Conservation (phyloP, 2,329 filamentous ascomycete species). For the Xylariaceae sp. region DNA sequence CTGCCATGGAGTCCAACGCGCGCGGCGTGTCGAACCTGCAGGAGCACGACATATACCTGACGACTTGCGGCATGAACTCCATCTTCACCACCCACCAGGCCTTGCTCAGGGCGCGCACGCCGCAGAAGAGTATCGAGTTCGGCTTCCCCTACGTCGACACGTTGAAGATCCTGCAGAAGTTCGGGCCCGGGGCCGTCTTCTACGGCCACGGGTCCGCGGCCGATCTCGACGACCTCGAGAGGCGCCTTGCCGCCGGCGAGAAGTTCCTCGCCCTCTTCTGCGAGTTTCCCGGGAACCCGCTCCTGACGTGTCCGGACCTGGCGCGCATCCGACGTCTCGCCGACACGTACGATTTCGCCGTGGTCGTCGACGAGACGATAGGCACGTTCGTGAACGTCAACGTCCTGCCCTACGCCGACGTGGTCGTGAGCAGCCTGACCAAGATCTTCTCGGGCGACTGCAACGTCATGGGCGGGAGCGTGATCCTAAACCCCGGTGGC, state of each 20-base stretch:
- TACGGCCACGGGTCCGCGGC: conserved; percentile 73
- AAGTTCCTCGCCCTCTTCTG: conserved; percentile 80
- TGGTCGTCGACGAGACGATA: conserved; percentile 93
- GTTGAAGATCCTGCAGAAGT: conserved; percentile 90
- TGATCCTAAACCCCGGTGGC: conserved; percentile 59
- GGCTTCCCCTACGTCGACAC: conserved; percentile 99
- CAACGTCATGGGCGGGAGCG: conserved; percentile 93
- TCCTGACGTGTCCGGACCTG: conserved; percentile 80
- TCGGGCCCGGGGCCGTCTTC: conserved; percentile 81
- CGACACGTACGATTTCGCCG: conserved; percentile 77
- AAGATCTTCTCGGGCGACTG: conserved; percentile 97
- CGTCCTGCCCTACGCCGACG: conserved; percentile 80
- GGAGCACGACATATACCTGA: conserved; percentile 85
- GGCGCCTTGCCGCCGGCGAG: conserved; percentile 64
- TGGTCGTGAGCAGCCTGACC: conserved; percentile 90
- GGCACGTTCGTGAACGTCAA: conserved; percentile 96
- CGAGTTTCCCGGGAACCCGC: conserved; percentile 90
- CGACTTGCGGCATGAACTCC: conserved; percentile 87
- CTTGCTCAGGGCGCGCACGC: conserved; percentile 59
- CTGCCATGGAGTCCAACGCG: conserved; percentile 43
- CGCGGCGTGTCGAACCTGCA: conserved; percentile 60
- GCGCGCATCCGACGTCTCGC: conserved; percentile 73
- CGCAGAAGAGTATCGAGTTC: conserved; percentile 75
- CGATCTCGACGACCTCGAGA: conserved; percentile 81
- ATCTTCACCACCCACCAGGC: conserved; percentile 84